Evolutionary conservation across 768 basidiomycete species (phyloP), one percentile per base, ranked within the genome.

Genomic region (Nevesoporus exiguus): DNA sequence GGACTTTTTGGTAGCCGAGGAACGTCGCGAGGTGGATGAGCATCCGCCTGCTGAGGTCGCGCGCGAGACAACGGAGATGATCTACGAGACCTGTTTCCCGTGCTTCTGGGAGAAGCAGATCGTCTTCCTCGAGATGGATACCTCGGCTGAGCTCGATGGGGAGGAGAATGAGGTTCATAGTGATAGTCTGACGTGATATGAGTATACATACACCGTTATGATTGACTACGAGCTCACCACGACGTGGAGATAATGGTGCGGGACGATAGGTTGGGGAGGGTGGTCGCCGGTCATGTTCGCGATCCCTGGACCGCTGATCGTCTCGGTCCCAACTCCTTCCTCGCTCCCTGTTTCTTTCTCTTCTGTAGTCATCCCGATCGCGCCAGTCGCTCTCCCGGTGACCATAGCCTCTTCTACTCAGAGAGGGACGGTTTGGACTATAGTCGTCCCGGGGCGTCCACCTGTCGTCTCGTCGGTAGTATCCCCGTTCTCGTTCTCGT

Each of bases 271-370:
- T 36, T n/a, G 66, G 60, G 7, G 66, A 58, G 24, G 46, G 22
- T 8, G 49, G 49, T 19, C 58, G 54, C 48, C 64, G 54, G 21
- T 69, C 67, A 7, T 60, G 47, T 15, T 66, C 59, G 29, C 62
- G 58, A 39, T 64, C 66, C 44, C 60, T 54, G 29, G 49, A 9
- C 9, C 62, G 49, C 24, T 43, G 51, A 21, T 62, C 61, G 8
- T 66, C 64, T 11, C 60, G 62, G 30, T 66, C 66, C 49, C 61
- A 2, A 31, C 59, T 65, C 54, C 66, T 56, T 11, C 54, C 64
- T 24, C 58, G 58, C 1, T 66, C 65, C 33, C 61, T 25, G 15
- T 57, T 55, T 22, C 66, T 51, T 3, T 61, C 61, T 53, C 59
- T 57, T 49, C 64, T 59, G 36, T 61, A 60, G 34, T 64, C 64